A percentile compares a stretch with the other conserved stretches of the same genome.
These are phyloP conservation scores for Xylaria sp. DNA, from an alignment of 2,329 filamentous ascomycete species.

Conservation along the genomic window DNA sequence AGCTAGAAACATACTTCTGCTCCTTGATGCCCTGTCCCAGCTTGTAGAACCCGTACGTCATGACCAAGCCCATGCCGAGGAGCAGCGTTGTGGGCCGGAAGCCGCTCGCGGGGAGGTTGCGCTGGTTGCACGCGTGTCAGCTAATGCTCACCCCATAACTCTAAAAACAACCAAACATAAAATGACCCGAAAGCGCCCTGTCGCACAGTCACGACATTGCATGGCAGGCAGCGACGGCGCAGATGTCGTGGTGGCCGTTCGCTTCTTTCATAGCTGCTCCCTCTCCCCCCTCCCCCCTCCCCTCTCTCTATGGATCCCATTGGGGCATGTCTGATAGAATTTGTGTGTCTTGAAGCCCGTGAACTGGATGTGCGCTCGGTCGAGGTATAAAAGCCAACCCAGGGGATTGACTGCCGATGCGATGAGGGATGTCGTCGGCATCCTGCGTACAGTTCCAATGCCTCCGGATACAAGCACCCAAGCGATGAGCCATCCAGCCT, in stretches of 20 bases:
- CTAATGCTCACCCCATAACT: conserved; percentile 16
- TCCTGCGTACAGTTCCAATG: neutral
- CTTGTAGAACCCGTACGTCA: conserved; percentile 91
- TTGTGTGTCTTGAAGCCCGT: neutral
- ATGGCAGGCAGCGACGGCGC: no score
- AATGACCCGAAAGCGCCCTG: neutral
- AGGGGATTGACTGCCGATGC: neutral
- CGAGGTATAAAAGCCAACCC: neutral
- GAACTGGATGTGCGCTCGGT: neutral
- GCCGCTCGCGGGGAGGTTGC: conserved; percentile 88
- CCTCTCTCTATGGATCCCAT: neutral
- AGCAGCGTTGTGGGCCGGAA: conserved; percentile 84
- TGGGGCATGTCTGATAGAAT: neutral
- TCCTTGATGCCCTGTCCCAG: conserved; percentile 82
- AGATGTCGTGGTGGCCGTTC: neutral
- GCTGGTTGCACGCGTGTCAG: conserved; percentile 52
- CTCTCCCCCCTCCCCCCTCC: no score
- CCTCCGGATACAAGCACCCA: no score
- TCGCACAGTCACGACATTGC: no score
- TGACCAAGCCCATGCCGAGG: conserved; percentile 73
- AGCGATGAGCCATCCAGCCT: no score
- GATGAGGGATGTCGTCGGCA: neutral
- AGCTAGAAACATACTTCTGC: conserved; percentile 70
- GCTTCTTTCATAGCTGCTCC: neutral
- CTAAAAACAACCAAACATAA: no score